These are phyloP conservation scores for Blakeslea trispora DNA, from an alignment of 371 early-diverging fungal species.

Conservation along the genomic window DNA sequence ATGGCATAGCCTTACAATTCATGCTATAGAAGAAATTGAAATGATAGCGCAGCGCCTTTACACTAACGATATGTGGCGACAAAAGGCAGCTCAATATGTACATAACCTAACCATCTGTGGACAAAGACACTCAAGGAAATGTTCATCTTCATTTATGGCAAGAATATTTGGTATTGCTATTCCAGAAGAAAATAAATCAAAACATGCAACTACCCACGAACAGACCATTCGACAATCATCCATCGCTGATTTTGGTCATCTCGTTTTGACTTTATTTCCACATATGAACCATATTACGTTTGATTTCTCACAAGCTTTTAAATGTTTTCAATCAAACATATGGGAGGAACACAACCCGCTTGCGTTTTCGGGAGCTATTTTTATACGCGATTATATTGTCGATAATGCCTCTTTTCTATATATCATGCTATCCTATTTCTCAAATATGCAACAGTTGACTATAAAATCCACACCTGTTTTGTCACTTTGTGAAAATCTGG, in stretches of 20 bases:
- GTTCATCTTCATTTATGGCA: constrained; percentile 12
- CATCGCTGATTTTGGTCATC: constrained; percentile 12
- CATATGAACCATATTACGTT: constrained; percentile 14
- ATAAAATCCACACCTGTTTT: constrained; percentile 22
- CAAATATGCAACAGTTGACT: constrained; percentile 15
- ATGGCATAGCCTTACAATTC: constrained; percentile 22
- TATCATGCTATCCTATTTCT: constrained; percentile 21
- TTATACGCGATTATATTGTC: constrained; percentile 23
- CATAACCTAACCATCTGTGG: constrained; percentile 15
- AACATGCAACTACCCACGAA: neutral
- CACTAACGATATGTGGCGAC: constrained; percentile 17
- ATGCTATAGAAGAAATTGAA: constrained; percentile 13
- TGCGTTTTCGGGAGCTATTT: constrained; percentile 20
- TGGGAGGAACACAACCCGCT: neutral
- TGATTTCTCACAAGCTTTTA: constrained; percentile 14
- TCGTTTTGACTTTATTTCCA: constrained; percentile 19
- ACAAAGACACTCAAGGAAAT: neutral
- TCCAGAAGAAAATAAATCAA: neutral
- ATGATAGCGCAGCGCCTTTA: constrained; percentile 13
- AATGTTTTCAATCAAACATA: constrained; percentile 5
- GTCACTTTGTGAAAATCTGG: constrained; percentile 31
- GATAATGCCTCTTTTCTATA: constrained; percentile 15
- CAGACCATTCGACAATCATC: constrained; percentile 3
- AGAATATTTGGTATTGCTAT: constrained; percentile 21
- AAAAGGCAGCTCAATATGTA: constrained; percentile 23